phyloP scores from a whole-genome alignment of 257 asterid species.

The Solanum acaule region DNA sequence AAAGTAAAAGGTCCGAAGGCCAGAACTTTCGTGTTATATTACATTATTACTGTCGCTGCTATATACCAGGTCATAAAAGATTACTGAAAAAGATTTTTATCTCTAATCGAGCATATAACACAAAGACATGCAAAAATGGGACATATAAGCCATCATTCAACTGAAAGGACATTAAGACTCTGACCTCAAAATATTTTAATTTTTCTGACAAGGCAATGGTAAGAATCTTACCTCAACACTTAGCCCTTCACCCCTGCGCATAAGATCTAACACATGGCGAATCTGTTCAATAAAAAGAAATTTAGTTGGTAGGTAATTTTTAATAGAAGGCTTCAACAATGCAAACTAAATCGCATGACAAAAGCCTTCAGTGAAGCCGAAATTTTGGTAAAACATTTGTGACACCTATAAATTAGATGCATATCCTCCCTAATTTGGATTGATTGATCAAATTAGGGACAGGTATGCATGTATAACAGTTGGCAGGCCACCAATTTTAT shows the following conservation, averaged over 20 bases:
- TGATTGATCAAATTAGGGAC: neutral
- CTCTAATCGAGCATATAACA: neutral
- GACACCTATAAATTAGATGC: neutral
- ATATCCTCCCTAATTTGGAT: neutral
- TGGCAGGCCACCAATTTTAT: neutral
- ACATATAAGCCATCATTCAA: neutral
- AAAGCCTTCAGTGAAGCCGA: neutral
- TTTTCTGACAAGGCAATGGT: neutral
- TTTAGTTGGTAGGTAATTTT: neutral
- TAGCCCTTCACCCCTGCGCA: conserved; percentile 91
- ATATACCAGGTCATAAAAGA: neutral
- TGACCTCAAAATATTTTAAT: neutral
- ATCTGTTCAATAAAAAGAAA: conserved; percentile 39
- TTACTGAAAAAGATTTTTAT: neutral
- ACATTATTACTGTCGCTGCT: neutral
- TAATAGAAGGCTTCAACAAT: neutral
- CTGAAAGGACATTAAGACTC: neutral
- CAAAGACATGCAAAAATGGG: neutral
- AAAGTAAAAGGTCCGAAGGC: neutral
- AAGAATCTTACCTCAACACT: conserved; percentile 59
- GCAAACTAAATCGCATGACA: neutral
- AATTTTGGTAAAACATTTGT: neutral
- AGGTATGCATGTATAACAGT: neutral
- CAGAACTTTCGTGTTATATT: neutral
- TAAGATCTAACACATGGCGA: conserved; percentile 80